Conservation (phyloP, 2,329 filamentous ascomycete genomes). For the Diaporthe citrichinensis region DNA sequence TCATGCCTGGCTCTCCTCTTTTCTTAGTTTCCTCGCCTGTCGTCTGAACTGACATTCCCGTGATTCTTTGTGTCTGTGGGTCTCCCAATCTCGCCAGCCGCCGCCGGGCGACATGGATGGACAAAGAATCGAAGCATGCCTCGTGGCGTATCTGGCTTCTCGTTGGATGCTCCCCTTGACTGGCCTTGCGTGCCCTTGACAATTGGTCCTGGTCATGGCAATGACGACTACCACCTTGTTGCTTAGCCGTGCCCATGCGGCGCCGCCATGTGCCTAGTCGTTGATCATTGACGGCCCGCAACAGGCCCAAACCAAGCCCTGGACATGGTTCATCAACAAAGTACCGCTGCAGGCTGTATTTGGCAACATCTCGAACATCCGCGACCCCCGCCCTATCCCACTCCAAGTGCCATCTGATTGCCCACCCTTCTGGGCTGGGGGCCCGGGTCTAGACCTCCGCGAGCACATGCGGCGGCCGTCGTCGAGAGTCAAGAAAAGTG, state of each 20-base stretch:
- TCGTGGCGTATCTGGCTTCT: conserved; percentile 17
- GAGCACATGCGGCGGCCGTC: conserved; percentile 17
- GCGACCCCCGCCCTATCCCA: not conserved
- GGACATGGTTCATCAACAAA: conserved; percentile 16
- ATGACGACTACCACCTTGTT: conserved; percentile 24
- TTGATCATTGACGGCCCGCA: conserved; percentile 6
- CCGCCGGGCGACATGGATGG: conserved; percentile 8
- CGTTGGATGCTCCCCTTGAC: conserved; percentile 20
- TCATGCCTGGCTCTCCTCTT: conserved; percentile 16
- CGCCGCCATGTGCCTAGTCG: conserved; percentile 5
- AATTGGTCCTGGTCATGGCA: conserved; percentile 13
- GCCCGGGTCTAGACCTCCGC: conserved; percentile 23
- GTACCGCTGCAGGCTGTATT: conserved; percentile 24
- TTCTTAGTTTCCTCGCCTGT: conserved; percentile 2
- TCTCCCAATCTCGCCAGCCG: conserved; percentile 32
- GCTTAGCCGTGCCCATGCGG: not conserved
- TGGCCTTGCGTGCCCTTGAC: not conserved
- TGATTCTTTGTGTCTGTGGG: conserved; percentile 15
- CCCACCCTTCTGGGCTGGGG: not conserved
- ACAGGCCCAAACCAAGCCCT: conserved; percentile 22
- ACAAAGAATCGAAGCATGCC: conserved; percentile 9
- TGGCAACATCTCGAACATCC: conserved; percentile 32
- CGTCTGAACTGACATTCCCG: not conserved
- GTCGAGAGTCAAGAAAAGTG: not conserved
- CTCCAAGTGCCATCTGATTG: not conserved